Percentiles rank a stretch among this genome's conserved stretches.
These are phyloP conservation scores for Candolleomyces aberdarensis DNA, from an alignment of 768 basidiomycete genomes.

Conservation along the genomic window DNA sequence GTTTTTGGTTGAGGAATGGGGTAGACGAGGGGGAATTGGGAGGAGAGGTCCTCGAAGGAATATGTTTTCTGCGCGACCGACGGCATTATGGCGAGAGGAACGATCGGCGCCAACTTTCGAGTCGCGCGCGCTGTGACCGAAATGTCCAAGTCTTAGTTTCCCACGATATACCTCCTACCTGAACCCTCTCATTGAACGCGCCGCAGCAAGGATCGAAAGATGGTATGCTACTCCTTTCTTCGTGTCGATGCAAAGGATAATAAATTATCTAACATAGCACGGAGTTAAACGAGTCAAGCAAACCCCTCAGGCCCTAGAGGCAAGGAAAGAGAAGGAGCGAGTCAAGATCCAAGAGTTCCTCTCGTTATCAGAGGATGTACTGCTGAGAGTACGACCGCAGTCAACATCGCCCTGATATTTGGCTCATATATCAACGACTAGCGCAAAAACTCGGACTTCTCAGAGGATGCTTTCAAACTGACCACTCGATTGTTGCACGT, in stretches of 20 bases:
- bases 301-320: slow-evolving; percentile 58
- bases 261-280: slow-evolving; percentile 45
- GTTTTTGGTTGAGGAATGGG: slow-evolving; percentile 82
- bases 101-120: not conserved
- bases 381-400: slow-evolving; percentile 49
- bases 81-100: slow-evolving; percentile 42
- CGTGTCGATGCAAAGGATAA: not conserved
- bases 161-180: not conserved
- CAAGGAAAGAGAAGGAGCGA: slow-evolving; percentile 65
- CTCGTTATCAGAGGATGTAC: slow-evolving; percentile 57
- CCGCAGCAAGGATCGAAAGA: not conserved
- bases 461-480: slow-evolving; percentile 68
- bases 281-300: slow-evolving; percentile 63
- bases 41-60: slow-evolving; percentile 45
- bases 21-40: slow-evolving; percentile 78
- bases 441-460: slow-evolving; percentile 72
- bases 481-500: slow-evolving; percentile 74
- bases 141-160: not conserved
- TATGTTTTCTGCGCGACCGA: slow-evolving; percentile 48
- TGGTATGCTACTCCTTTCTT: not conserved
- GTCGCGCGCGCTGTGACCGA: no score
- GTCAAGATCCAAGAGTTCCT: slow-evolving; percentile 78
- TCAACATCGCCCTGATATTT: not conserved
- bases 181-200: not conserved
- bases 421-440: slow-evolving; percentile 26